Percentiles rank a stretch among this genome's conserved stretches.
phyloP scores from a whole-genome alignment of 2,329 filamentous ascomycete genomes.

The Chaetomium strumarium region DNA sequence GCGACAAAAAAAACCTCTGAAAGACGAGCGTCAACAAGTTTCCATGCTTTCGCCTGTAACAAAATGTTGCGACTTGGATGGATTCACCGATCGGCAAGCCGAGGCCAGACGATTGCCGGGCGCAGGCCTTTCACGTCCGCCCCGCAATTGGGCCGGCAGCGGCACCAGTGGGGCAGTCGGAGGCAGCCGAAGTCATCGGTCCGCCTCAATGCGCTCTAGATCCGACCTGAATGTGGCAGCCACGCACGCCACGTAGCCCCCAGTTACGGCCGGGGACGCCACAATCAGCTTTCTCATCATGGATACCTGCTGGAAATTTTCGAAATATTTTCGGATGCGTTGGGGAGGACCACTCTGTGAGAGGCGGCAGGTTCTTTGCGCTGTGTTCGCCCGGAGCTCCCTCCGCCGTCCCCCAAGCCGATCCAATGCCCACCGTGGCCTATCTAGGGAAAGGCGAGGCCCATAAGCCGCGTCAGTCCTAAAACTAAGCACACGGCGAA shows the following conservation, averaged over 20 bases:
- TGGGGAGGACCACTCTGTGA: neutral
- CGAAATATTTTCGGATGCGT: neutral
- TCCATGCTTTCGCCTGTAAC: too few species aligned
- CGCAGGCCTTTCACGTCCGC: neutral
- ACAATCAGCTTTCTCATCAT: neutral
- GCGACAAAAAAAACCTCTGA: too few species aligned
- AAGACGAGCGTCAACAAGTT: too few species aligned
- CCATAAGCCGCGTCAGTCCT: too few species aligned
- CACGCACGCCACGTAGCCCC: slow-evolving; percentile 12
- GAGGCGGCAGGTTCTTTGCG: neutral
- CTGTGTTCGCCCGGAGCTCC: too few species aligned
- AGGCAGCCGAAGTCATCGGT: slow-evolving; percentile 13
- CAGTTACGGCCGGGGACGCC: slow-evolving; percentile 1
- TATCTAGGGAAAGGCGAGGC: too few species aligned
- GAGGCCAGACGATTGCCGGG: neutral
- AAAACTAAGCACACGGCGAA: too few species aligned
- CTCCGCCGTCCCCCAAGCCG: too few species aligned
- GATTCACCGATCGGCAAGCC: neutral
- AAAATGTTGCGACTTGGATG: neutral
- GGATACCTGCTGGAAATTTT: neutral
- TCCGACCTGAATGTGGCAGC: slow-evolving; percentile 6
- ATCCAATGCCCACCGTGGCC: too few species aligned
- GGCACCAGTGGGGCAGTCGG: neutral
- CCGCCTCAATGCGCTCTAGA: slow-evolving; percentile 7
- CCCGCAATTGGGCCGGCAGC: neutral